These are phyloP conservation scores for Urochloa ruziziensis DNA, from an alignment of 176 grass and related monocot genomes.

Conservation along the genomic window DNA sequence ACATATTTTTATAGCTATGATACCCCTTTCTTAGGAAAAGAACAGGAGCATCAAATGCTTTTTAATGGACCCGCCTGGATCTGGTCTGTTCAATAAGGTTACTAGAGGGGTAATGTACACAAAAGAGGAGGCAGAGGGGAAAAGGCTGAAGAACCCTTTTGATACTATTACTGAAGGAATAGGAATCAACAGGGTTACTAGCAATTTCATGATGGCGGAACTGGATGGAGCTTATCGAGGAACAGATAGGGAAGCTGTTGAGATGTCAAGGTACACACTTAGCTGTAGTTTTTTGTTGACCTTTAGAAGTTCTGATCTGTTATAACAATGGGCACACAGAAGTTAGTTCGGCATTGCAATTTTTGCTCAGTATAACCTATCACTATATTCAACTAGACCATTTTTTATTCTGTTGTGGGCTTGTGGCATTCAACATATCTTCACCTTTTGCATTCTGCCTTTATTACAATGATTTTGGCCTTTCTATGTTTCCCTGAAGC, in stretches of 20 bases:
- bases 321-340: not conserved
- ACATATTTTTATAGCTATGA: not conserved
- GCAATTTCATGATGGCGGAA: conserved; percentile 89
- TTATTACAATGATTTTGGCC: not conserved
- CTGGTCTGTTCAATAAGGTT: conserved; percentile 94
- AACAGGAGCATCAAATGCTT: conserved; percentile 80
- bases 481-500: conserved; percentile 3
- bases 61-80: conserved; percentile 89
- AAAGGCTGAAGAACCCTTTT: conserved; percentile 93
- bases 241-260: conserved; percentile 86
- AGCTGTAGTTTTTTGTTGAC: not conserved
- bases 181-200: conserved; percentile 91
- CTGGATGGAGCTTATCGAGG: conserved; percentile 87
- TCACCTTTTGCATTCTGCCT: not conserved
- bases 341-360: not conserved
- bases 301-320: not conserved
- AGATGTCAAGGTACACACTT: conserved; percentile 85
- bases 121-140: conserved; percentile 94
- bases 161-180: conserved; percentile 98
- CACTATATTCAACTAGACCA: not conserved
- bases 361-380: conserved; percentile 4
- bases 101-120: conserved; percentile 95
- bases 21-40: conserved; percentile 60
- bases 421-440: not conserved
- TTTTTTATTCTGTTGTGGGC: too few species aligned